Evolutionary conservation across 2,329 filamentous ascomycete species (phyloP).

Genomic region (Fusarium compactum): DNA sequence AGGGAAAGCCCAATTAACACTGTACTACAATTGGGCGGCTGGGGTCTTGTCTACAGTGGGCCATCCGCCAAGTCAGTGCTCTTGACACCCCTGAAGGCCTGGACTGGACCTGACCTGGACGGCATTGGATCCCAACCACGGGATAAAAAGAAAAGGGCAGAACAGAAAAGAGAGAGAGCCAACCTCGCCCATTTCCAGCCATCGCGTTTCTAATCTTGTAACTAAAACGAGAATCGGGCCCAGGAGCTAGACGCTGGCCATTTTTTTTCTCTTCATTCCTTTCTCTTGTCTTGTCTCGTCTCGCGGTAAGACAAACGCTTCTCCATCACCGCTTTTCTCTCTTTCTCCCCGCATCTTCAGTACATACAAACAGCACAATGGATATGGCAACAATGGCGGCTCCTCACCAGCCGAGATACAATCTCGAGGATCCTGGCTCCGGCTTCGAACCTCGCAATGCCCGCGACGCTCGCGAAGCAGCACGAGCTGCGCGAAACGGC

Average conservation of each 20-base stretch:
- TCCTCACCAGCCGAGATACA: constrained; percentile 37
- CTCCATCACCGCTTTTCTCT: constrained; percentile 5
- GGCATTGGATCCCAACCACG: constrained; percentile 9
- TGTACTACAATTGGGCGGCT: constrained; percentile 19
- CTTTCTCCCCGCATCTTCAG: neutral
- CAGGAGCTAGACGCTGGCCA: constrained; percentile 1
- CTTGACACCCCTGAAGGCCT: neutral
- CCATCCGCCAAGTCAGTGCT: constrained; percentile 5
- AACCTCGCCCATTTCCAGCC: constrained; percentile 41
- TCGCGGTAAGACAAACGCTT: neutral
- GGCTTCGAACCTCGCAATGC: constrained; percentile 42
- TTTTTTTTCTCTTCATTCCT: constrained; percentile 11
- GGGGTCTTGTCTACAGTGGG: constrained; percentile 14
- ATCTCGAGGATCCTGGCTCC: constrained; percentile 35
- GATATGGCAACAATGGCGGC: constrained; percentile 37
- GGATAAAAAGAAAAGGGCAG: constrained; percentile 1
- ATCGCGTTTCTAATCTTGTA: constrained; percentile 21
- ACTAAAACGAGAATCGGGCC: constrained; percentile 30
- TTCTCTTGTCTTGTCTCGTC: neutral
- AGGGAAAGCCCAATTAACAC: neutral
- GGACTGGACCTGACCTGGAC: neutral
- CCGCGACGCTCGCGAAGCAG: constrained; percentile 44
- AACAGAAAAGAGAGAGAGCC: constrained; percentile 6
- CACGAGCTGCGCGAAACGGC: constrained; percentile 42
- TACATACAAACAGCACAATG: neutral